phyloP scores from a whole-genome alignment of 768 basidiomycete genomes.

The Tylopilus subfusipes region DNA sequence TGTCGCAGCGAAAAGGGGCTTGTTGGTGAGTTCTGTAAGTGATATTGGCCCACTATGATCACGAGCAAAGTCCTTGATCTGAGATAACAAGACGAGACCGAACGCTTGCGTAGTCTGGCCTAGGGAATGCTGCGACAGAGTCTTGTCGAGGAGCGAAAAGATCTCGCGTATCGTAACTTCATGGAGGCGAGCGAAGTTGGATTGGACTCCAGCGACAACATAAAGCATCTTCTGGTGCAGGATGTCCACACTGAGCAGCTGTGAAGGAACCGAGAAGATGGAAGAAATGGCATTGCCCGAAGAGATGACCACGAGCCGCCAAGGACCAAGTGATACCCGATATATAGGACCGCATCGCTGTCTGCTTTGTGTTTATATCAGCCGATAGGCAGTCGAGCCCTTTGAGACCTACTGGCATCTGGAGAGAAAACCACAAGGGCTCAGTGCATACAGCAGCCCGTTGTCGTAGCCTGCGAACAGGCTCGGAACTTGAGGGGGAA shows the following conservation, averaged over 20 bases:
- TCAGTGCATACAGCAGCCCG: slow-evolving; percentile 8
- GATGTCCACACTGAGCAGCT: slow-evolving; percentile 5
- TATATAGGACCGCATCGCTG: slow-evolving; percentile 12
- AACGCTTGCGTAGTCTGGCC: slow-evolving; percentile 8
- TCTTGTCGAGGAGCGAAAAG: slow-evolving; percentile 19
- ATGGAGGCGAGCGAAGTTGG: slow-evolving; percentile 6
- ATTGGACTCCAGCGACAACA: slow-evolving; percentile 6
- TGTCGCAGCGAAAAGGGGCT: slow-evolving; percentile 15
- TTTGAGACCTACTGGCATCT: slow-evolving; percentile 16
- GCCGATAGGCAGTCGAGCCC: too few species aligned
- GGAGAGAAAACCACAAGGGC: slow-evolving; percentile 10
- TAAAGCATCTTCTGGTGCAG: slow-evolving; percentile 5
- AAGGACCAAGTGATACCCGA: slow-evolving; percentile 13
- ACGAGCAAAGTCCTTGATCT: slow-evolving; percentile 4
- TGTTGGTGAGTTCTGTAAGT: slow-evolving; percentile 10
- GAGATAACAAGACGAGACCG: slow-evolving; percentile 7
- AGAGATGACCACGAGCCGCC: slow-evolving; percentile 13
- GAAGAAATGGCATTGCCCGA: slow-evolving; percentile 10
- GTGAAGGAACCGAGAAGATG: not conserved
- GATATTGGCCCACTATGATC: slow-evolving; percentile 1
- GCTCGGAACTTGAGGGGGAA: slow-evolving; percentile 6
- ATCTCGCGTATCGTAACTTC: slow-evolving; percentile 12
- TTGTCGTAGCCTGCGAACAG: slow-evolving; percentile 12
- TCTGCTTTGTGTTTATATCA: slow-evolving; percentile 5
- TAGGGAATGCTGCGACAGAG: slow-evolving; percentile 9